Evolutionary conservation across 2,329 filamentous ascomycete species (phyloP).

Genomic region (Elsinoe fawcettii): DNA sequence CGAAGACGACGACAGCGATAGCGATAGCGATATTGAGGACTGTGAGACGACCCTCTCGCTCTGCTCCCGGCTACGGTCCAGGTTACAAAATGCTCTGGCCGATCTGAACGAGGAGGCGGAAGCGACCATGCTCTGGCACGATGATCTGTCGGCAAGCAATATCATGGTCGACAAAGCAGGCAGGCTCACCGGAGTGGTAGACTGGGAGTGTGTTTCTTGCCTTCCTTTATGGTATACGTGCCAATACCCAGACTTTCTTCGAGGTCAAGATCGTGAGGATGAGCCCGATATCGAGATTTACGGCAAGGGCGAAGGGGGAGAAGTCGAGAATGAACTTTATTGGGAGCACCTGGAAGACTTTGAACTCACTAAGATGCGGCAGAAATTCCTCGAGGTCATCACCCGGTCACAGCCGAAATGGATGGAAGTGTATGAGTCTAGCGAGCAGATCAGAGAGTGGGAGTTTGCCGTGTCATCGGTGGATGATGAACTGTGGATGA

Average conservation of each 20-base stretch:
- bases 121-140: not conserved
- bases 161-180: not conserved
- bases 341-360: not conserved
- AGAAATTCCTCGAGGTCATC: not conserved
- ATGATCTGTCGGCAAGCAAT: not conserved
- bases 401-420: not conserved
- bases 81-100: not conserved
- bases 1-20: not conserved
- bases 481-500: not conserved
- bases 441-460: not conserved
- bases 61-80: not conserved
- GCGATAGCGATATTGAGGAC: not conserved
- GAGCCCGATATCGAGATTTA: not conserved
- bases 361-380: not conserved
- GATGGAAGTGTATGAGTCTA: not conserved
- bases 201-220: conserved; percentile 3
- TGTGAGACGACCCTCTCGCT: not conserved
- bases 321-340: conserved; percentile 1
- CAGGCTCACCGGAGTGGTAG: not conserved
- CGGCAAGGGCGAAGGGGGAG: not conserved
- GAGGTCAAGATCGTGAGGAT: not conserved
- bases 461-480: not conserved
- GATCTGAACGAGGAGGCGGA: not conserved
- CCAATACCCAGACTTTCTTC: not conserved
- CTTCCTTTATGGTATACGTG: not conserved